Conservation (phyloP, 306 rosid species). For the Sesbania bispinosa region DNA sequence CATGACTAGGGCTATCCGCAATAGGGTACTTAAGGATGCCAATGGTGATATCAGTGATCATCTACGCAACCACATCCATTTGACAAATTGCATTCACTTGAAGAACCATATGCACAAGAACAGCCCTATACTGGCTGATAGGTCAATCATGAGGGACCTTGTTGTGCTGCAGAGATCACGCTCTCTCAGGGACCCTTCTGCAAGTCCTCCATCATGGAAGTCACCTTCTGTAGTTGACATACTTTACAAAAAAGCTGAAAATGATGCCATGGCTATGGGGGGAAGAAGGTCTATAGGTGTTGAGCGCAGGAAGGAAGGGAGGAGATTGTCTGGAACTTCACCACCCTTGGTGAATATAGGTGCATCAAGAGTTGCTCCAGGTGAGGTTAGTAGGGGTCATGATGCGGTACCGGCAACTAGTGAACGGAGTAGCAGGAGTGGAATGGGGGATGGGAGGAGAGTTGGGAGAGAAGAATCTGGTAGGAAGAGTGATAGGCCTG, state of each 20-base stretch:
- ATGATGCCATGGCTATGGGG: slow-evolving; percentile 52
- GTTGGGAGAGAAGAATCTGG: slow-evolving; percentile 73
- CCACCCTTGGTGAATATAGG: slow-evolving; percentile 58
- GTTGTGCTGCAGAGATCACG: slow-evolving; percentile 88
- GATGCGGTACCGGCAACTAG: slow-evolving; percentile 45
- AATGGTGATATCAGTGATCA: slow-evolving; percentile 96
- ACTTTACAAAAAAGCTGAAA: slow-evolving; percentile 65
- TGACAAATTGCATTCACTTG: slow-evolving; percentile 97
- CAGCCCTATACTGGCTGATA: slow-evolving; percentile 83
- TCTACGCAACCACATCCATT: slow-evolving; percentile 93
- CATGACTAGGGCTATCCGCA: slow-evolving; percentile 94
- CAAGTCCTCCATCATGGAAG: slow-evolving; percentile 94
- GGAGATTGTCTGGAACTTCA: slow-evolving; percentile 64
- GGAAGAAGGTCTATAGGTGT: slow-evolving; percentile 76
- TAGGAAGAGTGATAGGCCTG: slow-evolving; percentile 62
- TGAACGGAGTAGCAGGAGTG: slow-evolving; percentile 62
- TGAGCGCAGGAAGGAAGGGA: slow-evolving; percentile 64
- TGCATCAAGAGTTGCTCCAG: slow-evolving; percentile 71
- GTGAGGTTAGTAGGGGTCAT: slow-evolving; percentile 48
- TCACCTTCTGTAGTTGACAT: slow-evolving; percentile 77
- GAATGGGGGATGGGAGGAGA: slow-evolving; percentile 56
- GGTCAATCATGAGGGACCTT: slow-evolving; percentile 92
- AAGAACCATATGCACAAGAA: slow-evolving; percentile 99
- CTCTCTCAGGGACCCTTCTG: slow-evolving; percentile 95
- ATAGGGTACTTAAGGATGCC: slow-evolving; percentile 93